Conservation (phyloP, 768 basidiomycete species). For the Lactarius tabidus region DNA sequence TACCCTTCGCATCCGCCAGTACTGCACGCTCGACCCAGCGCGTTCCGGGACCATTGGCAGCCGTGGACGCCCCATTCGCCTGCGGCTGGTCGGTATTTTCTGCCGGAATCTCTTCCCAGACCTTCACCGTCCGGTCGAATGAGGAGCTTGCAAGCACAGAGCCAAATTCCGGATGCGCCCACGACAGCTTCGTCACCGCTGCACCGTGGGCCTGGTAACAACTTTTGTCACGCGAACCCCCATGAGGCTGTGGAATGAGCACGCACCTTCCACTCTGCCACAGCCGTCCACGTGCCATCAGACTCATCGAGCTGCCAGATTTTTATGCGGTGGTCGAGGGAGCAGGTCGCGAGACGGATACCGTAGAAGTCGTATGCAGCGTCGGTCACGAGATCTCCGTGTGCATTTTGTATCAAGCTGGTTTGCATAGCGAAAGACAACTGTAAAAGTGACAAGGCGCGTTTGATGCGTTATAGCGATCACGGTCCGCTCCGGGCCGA, state of each 20-base stretch:
- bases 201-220: conserved; percentile 84
- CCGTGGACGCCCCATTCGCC: conserved; percentile 28
- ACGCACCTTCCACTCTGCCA: conserved; percentile 89
- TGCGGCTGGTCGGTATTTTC: conserved; percentile 30
- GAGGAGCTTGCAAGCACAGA: conserved; percentile 81
- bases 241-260: not conserved
- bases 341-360: conserved; percentile 70
- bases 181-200: conserved; percentile 74
- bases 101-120: conserved; percentile 72
- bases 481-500: conserved; percentile 12
- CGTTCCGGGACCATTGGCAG: conserved; percentile 24
- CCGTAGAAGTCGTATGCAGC: conserved; percentile 91
- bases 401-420: conserved; percentile 71
- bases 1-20: conserved; percentile 80
- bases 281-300: conserved; percentile 69
- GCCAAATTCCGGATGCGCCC: conserved; percentile 94
- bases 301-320: conserved; percentile 75
- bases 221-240: conserved; percentile 2
- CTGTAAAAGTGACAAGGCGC: not conserved
- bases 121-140: conserved; percentile 87
- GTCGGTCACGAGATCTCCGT: conserved; percentile 80
- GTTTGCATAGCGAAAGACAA: conserved; percentile 62
- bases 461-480: not conserved
- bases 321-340: conserved; percentile 85
- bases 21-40: conserved; percentile 75